Evolutionary conservation across 306 rosid species (phyloP).

Genomic region (Malus asiatica): DNA sequence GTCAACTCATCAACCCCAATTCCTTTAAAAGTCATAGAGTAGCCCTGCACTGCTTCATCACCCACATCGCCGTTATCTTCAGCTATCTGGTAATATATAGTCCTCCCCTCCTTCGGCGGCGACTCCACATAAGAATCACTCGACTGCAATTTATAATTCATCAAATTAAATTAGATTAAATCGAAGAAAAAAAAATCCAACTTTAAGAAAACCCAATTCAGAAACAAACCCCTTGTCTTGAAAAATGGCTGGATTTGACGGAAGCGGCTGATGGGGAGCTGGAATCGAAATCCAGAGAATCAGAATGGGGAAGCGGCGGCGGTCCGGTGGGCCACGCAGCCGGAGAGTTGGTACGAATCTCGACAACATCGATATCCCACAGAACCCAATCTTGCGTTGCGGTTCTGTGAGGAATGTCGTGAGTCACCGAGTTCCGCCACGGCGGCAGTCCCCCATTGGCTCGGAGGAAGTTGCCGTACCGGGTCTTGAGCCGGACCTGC

Average conservation of each 20-base stretch:
- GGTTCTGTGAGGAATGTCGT: slow-evolving; percentile 70
- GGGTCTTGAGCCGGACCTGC: slow-evolving; percentile 56
- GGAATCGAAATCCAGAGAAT: slow-evolving; percentile 50
- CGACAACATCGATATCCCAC: slow-evolving; percentile 72
- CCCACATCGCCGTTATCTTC: slow-evolving; percentile 70
- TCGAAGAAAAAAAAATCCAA: background rate
- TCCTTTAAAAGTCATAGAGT: slow-evolving; percentile 60
- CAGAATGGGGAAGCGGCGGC: slow-evolving; percentile 40
- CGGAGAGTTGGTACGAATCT: slow-evolving; percentile 45
- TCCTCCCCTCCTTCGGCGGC: slow-evolving; percentile 68
- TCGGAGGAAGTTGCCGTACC: slow-evolving; percentile 70
- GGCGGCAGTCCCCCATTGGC: slow-evolving; percentile 89
- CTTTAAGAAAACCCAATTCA: background rate
- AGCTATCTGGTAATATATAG: slow-evolving; percentile 73
- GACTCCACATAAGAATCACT: slow-evolving; percentile 30
- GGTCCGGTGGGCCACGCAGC: slow-evolving; percentile 18
- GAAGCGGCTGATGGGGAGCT: slow-evolving; percentile 34
- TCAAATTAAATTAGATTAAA: background rate
- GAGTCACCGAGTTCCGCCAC: slow-evolving; percentile 86
- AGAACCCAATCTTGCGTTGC: slow-evolving; percentile 78
- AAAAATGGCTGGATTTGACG: slow-evolving; percentile 17
- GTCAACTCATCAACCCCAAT: slow-evolving; percentile 70
- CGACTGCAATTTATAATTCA: slow-evolving; percentile 40
- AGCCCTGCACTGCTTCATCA: slow-evolving; percentile 46
- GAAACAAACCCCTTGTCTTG: slow-evolving; percentile 51